Evolutionary conservation across 2,329 filamentous ascomycete genomes (phyloP).

Genomic region (Aspergillus sp.): DNA sequence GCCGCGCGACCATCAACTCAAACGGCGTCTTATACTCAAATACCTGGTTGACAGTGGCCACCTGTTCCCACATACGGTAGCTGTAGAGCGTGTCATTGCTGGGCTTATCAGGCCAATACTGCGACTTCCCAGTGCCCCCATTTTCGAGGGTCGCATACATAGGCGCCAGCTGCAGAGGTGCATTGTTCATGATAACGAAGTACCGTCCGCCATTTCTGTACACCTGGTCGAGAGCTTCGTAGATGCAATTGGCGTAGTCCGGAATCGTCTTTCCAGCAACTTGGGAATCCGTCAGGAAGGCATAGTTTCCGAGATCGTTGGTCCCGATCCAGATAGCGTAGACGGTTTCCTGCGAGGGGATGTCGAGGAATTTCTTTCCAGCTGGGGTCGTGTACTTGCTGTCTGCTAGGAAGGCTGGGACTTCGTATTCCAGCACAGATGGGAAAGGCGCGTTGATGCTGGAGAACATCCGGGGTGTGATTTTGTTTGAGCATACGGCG

Average conservation of each 20-base stretch:
- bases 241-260: constrained; percentile 68
- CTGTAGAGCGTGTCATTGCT: constrained; percentile 51
- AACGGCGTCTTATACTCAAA: constrained; percentile 52
- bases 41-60: constrained; percentile 50
- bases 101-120: constrained; percentile 49
- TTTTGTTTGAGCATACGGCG: constrained; percentile 68
- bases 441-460: constrained; percentile 42
- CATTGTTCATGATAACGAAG: constrained; percentile 70
- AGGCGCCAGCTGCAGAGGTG: constrained; percentile 65
- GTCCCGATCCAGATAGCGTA: constrained; percentile 80
- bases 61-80: constrained; percentile 52
- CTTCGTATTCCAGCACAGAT: constrained; percentile 50
- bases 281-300: constrained; percentile 66
- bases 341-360: constrained; percentile 59
- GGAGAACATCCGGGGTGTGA: constrained; percentile 55
- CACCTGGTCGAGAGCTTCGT: constrained; percentile 58
- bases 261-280: constrained; percentile 57
- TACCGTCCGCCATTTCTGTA: constrained; percentile 65
- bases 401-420: constrained; percentile 43
- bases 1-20: constrained; percentile 39
- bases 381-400: constrained; percentile 16
- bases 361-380: constrained; percentile 33
- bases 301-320: constrained; percentile 68
- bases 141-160: constrained; percentile 57
- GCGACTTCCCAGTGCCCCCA: constrained; percentile 42